These are phyloP conservation scores for Ceratobasidium sp. DNA, from an alignment of 1,284 basidiomycete species.

Conservation along the genomic window DNA sequence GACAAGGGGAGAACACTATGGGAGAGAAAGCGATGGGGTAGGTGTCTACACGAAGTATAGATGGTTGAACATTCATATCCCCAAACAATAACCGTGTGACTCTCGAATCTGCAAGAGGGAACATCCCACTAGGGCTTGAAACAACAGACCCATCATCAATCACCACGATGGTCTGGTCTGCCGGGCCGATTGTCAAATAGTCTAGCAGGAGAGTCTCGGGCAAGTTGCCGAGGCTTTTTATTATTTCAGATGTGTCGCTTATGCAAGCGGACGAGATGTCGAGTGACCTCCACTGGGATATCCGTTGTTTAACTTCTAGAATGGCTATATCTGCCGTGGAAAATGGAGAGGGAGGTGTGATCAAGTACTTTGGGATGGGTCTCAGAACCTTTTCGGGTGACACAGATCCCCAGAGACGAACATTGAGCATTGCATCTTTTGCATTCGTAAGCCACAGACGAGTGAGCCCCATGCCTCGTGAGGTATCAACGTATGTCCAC, in stretches of 20 bases:
- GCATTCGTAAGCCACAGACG: conserved; percentile 15
- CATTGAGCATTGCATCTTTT: background rate
- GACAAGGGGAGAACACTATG: background rate
- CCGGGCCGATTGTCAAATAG: background rate
- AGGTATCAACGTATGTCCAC: conserved; percentile 26
- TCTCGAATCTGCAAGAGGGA: background rate
- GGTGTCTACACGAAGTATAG: conserved; percentile 3
- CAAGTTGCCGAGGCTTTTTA: background rate
- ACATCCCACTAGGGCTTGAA: too few species aligned
- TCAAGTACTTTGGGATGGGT: background rate
- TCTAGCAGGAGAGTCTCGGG: background rate
- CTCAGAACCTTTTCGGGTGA: background rate
- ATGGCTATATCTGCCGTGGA: background rate
- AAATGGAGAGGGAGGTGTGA: background rate
- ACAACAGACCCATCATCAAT: background rate
- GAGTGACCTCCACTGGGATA: conserved; percentile 21
- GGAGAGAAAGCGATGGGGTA: conserved; percentile 2
- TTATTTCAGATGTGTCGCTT: background rate
- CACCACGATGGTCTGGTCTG: background rate
- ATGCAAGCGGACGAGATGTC: conserved; percentile 2
- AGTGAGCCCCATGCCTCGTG: background rate
- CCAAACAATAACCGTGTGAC: background rate
- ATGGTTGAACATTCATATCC: conserved; percentile 20
- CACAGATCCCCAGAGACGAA: background rate
- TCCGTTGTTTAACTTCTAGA: background rate